Percentiles rank a stretch among this genome's conserved stretches.
Conservation (phyloP, 1,139 yeast genomes). For the Ashbya aceris region DNA sequence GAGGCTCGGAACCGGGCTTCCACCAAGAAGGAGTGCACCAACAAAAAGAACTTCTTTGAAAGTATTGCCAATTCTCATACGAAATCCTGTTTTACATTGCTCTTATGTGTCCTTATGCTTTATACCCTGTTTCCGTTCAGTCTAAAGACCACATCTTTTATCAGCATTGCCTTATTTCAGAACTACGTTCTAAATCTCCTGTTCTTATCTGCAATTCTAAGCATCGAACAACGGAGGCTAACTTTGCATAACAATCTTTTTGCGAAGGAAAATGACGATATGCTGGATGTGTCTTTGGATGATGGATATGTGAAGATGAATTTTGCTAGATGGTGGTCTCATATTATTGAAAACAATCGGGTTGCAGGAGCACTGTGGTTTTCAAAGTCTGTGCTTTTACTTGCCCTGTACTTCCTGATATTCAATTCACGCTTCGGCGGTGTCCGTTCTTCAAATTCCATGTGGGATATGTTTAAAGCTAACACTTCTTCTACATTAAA, state of each 20-base stretch:
- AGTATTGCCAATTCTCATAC: constrained; percentile 30
- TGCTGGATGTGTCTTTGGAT: constrained; percentile 9
- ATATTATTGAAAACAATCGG: background rate
- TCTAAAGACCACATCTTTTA: constrained; percentile 35
- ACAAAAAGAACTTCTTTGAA: constrained; percentile 34
- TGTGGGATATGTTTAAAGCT: constrained; percentile 10
- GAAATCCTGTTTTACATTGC: constrained; percentile 30
- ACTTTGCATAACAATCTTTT: constrained; percentile 44
- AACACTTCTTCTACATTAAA: constrained; percentile 7
- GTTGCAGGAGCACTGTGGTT: constrained; percentile 7
- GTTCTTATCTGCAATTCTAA: constrained; percentile 52
- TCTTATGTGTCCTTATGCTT: constrained; percentile 28
- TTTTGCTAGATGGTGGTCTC: constrained; percentile 2
- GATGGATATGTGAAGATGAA: constrained; percentile 4
- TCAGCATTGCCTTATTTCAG: constrained; percentile 37
- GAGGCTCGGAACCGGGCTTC: background rate
- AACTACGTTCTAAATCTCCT: constrained; percentile 56
- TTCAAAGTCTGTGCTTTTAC: constrained; percentile 5
- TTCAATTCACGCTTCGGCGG: constrained; percentile 11
- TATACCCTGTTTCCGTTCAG: constrained; percentile 29
- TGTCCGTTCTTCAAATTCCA: constrained; percentile 16
- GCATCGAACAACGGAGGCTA: constrained; percentile 55
- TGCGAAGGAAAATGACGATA: constrained; percentile 28
- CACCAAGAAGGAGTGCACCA: background rate
- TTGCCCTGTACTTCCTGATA: constrained; percentile 9